Evolutionary conservation across 192 early-diverging fungal species (phyloP).

Genomic region (Linnemannia zychae): DNA sequence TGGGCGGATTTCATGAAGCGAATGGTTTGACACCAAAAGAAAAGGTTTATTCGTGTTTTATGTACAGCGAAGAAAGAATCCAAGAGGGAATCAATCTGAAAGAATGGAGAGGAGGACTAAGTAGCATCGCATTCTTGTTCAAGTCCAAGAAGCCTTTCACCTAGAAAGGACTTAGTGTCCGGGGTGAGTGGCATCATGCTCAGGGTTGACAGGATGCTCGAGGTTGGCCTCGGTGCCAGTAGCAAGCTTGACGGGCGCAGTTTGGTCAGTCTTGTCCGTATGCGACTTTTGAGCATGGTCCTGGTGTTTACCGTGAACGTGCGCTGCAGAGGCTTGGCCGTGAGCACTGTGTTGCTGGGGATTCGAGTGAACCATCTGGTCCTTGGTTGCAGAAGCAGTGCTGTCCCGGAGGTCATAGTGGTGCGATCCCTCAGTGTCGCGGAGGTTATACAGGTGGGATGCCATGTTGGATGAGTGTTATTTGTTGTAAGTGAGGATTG

Average conservation of each 20-base stretch:
- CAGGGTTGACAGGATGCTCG: conserved; percentile 39
- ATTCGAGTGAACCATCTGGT: neutral
- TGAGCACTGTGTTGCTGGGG: conserved; percentile 3
- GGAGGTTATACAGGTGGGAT: neutral
- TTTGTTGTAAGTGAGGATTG: neutral
- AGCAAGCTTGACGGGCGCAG: conserved; percentile 17
- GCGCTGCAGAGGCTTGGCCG: neutral
- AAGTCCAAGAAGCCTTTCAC: neutral
- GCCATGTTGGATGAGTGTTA: conserved; percentile 16
- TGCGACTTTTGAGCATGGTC: conserved; percentile 6
- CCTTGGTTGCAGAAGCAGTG: conserved; percentile 18
- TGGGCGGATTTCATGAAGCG: no score
- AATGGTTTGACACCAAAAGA: neutral
- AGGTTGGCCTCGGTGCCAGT: conserved; percentile 38
- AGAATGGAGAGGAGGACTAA: neutral
- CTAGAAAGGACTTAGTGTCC: neutral
- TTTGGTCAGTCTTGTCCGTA: neutral
- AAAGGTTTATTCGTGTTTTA: neutral
- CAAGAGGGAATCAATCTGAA: neutral
- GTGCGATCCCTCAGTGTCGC: neutral
- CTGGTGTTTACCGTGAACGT: neutral
- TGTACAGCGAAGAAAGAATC: neutral
- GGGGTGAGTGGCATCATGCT: conserved; percentile 5
- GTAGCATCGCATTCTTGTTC: neutral
- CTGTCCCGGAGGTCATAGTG: conserved; percentile 40